Evolutionary conservation across 2,329 filamentous ascomycete genomes (phyloP), one percentile per base, ranked within the genome.

Genomic region (Ceratocystis albifundus): DNA sequence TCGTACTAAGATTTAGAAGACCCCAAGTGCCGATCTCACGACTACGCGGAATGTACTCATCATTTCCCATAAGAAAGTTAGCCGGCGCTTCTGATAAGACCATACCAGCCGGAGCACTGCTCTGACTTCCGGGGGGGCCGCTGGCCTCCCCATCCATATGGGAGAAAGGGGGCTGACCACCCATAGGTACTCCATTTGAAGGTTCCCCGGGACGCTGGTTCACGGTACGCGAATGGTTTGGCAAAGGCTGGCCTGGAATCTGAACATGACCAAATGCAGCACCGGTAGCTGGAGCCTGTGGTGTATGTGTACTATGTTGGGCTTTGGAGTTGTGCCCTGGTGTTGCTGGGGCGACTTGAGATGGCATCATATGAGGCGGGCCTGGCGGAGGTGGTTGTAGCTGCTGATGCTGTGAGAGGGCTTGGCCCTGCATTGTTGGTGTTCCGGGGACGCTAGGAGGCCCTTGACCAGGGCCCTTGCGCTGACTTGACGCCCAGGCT

Each of bases 1-100:
- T 78, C 4, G 86, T 82, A 46, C 84, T 79, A 12, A 92, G 77
- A 67, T 89, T 83, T 67, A 93, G 81, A 0, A 90, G 90, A 7
- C 91, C 91, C 74, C 86, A 86, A 1, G 82, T 81, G 53, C 81
- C 80, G 46, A 83, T 70, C 62, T 81, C 77, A 7, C 83, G 78
- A 8, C 79, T 79, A 70, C 80, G 82, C 0, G 84, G 83, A 44
- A 77, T 77, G 69, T 86, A 84, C 61, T 81, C 78, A 12, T 83
- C 80, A 0, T 69, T 66, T 0, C 25, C 28, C 12, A 65, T 32
- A 15, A 68, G 30, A 50, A 66, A 66, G 6, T 68, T 65, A 1
- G 67, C 48, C 15, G 67, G 59, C 15, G 62, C 50, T 5, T 70
- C 59, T 62, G 69, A 50, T 67, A 72, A 69, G 10, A 64, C 63